A percentile compares a stretch with the other conserved stretches of the same genome.
phyloP scores from a whole-genome alignment of 495 filamentous ascomycete species.

The Penicillium flavigenum region DNA sequence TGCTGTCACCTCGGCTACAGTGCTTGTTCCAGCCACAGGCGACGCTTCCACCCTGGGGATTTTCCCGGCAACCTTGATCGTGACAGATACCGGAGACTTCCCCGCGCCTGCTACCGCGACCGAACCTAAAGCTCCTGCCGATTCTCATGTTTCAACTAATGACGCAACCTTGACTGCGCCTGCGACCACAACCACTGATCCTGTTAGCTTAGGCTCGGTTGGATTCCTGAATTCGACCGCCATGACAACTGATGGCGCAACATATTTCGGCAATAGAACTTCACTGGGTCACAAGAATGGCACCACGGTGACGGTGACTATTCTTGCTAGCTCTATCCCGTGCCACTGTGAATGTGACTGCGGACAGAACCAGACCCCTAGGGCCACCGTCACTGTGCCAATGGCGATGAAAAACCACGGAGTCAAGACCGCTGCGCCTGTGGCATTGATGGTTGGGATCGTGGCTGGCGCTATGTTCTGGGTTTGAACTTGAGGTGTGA shows the following conservation, averaged over 20 bases:
- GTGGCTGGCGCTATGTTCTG: background rate
- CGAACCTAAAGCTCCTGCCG: background rate
- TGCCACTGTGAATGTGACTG: constrained; percentile 8
- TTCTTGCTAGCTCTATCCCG: background rate
- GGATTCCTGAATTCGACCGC: background rate
- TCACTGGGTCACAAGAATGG: background rate
- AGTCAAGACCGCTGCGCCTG: background rate
- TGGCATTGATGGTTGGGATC: background rate
- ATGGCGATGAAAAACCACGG: background rate
- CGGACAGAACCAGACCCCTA: background rate
- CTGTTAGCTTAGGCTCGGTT: background rate
- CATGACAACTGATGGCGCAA: background rate
- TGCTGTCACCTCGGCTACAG: background rate
- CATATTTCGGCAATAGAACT: background rate
- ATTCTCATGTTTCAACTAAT: background rate
- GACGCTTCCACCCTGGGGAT: background rate
- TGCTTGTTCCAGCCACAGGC: background rate
- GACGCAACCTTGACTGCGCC: background rate
- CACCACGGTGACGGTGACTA: background rate
- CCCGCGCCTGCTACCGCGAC: background rate
- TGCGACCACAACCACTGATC: background rate
- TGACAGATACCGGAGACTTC: constrained; percentile 4
- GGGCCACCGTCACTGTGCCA: background rate
- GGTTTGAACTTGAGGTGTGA: background rate
- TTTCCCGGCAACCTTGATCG: constrained; percentile 2